Percentiles rank a stretch among this genome's conserved stretches.
phyloP scores from a whole-genome alignment of 495 filamentous ascomycete species.

The Staphylotrichum longicolle region DNA sequence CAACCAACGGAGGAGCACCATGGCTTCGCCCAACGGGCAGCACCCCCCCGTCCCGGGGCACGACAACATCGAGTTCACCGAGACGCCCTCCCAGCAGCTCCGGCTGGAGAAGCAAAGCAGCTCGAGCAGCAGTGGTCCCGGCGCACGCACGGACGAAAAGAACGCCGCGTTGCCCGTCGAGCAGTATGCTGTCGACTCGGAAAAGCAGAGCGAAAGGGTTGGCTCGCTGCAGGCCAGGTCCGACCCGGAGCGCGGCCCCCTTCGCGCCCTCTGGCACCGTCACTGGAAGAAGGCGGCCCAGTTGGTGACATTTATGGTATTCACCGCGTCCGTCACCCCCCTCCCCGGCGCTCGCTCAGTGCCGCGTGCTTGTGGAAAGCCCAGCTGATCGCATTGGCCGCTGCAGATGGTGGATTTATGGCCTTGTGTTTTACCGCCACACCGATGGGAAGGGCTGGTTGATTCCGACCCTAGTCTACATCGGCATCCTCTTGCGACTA shows the following conservation, averaged over 20 bases:
- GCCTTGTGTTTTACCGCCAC: constrained; percentile 70
- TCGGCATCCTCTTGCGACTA: constrained; percentile 69
- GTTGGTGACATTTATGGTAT: constrained; percentile 19
- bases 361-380: constrained; percentile 10
- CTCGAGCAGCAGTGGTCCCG: constrained; percentile 13
- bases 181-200: constrained; percentile 26
- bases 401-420: constrained; percentile 82
- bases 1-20: neutral
- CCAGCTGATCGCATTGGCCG: constrained; percentile 13
- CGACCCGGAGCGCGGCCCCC: neutral
- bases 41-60: neutral
- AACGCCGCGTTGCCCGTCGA: constrained; percentile 8
- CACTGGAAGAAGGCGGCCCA: constrained; percentile 24
- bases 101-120: constrained; percentile 10
- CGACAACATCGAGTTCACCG: constrained; percentile 18
- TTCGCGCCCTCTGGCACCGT: neutral
- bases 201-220: constrained; percentile 30
- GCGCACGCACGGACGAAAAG: constrained; percentile 17
- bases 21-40: constrained; percentile 6
- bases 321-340: constrained; percentile 29
- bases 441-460: constrained; percentile 75
- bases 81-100: neutral
- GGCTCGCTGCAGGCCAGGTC: constrained; percentile 24
- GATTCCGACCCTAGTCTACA: constrained; percentile 78
- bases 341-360: neutral